phyloP scores from a whole-genome alignment of 1,284 basidiomycete genomes.

The Trichosporon inkin region DNA sequence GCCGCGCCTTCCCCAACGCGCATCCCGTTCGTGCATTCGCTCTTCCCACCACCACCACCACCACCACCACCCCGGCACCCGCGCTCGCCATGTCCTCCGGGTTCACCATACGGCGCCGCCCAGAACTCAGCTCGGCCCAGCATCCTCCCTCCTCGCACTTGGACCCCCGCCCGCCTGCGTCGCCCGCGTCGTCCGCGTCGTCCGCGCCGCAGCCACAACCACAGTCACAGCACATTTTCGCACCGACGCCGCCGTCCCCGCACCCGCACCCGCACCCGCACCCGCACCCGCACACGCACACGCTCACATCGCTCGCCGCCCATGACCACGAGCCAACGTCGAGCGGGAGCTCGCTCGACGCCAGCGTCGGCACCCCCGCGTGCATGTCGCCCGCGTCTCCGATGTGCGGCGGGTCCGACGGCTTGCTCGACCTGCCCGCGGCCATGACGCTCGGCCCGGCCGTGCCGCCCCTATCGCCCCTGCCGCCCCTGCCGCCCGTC shows the following conservation, averaged over 20 bases:
- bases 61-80: too few species aligned
- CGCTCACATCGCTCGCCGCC: too few species aligned
- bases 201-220: neutral
- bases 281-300: neutral
- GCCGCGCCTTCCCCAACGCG: too few species aligned
- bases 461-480: conserved; percentile 1
- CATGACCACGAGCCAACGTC: neutral
- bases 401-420: neutral
- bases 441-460: neutral
- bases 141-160: neutral
- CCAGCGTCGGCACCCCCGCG: conserved; percentile 2
- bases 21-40: too few species aligned
- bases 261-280: neutral
- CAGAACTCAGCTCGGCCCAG: neutral
- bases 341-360: conserved; percentile 1
- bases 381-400: conserved; percentile 1
- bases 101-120: too few species aligned
- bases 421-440: neutral
- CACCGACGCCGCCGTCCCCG: neutral
- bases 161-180: neutral
- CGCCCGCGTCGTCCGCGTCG: neutral
- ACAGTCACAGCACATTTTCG: neutral
- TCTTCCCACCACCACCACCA: too few species aligned
- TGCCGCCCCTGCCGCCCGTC: neutral
- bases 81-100: too few species aligned